Percentiles rank a stretch among this genome's conserved stretches.
Conservation (phyloP, 768 basidiomycete genomes). For the Kwoniella mangroviensis region DNA sequence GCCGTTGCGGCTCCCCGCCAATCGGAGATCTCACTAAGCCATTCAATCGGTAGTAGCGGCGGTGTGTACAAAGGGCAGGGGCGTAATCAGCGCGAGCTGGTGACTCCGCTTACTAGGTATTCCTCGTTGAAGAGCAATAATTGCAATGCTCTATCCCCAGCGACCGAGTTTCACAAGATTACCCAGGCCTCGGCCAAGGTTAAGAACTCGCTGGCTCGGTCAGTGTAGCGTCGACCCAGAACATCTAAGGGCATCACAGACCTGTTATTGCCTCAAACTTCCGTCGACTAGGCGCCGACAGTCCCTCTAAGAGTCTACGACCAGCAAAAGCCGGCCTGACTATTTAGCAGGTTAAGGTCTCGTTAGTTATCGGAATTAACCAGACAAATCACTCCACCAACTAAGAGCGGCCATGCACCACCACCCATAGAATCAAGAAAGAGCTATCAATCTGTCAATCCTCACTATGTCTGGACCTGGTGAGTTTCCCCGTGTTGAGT, state of each 20-base stretch:
- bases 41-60: conserved; percentile 90
- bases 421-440: conserved; percentile 83
- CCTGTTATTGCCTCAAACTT: conserved; percentile 91
- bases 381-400: conserved; percentile 93
- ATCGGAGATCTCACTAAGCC: conserved; percentile 86
- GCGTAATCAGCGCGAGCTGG: conserved; percentile 87
- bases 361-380: conserved; percentile 94
- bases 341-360: conserved; percentile 94
- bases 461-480: conserved; percentile 67
- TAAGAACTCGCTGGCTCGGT: conserved; percentile 81
- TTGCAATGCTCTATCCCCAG: conserved; percentile 89
- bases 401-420: conserved; percentile 89
- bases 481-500: conserved; percentile 66
- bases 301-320: conserved; percentile 82
- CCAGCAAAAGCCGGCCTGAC: conserved; percentile 75
- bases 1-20: conserved; percentile 67
- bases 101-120: conserved; percentile 87
- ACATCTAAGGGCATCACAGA: conserved; percentile 90
- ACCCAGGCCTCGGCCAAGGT: conserved; percentile 76
- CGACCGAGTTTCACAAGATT: conserved; percentile 80
- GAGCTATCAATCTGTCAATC: conserved; percentile 82
- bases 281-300: conserved; percentile 77
- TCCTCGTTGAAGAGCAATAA: conserved; percentile 89
- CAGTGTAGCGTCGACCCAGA: conserved; percentile 87
- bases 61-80: conserved; percentile 90